phyloP scores from a whole-genome alignment of 2,329 filamentous ascomycete species.

The Nectriaceae sp. region DNA sequence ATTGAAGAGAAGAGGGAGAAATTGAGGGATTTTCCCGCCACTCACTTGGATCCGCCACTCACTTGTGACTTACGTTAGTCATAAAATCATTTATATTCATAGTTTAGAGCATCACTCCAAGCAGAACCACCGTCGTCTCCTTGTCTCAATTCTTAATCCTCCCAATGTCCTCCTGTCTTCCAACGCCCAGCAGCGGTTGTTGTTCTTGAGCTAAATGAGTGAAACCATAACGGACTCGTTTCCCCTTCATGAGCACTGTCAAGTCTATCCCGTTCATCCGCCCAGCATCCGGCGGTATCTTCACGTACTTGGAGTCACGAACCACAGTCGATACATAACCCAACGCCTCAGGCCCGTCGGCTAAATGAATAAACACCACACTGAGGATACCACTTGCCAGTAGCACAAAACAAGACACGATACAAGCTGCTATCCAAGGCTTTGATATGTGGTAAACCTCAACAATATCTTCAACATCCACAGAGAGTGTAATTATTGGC shows the following conservation, averaged over 20 bases:
- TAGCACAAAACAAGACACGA: background rate
- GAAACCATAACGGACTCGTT: background rate
- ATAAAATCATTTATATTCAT: too few species aligned
- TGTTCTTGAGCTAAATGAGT: background rate
- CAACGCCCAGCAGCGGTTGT: background rate
- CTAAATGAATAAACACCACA: slow-evolving; percentile 13
- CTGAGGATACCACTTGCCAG: background rate
- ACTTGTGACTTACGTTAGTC: too few species aligned
- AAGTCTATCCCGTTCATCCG: background rate
- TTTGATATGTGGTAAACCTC: background rate
- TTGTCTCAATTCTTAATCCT: background rate
- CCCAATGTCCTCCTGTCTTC: background rate
- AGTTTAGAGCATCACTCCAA: too few species aligned
- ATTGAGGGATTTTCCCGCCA: too few species aligned
- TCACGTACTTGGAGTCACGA: slow-evolving; percentile 7
- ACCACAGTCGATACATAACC: slow-evolving; percentile 16
- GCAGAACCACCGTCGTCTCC: too few species aligned
- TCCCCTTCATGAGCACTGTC: background rate
- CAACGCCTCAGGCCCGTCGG: slow-evolving; percentile 17
- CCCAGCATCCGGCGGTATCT: background rate
- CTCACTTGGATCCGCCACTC: too few species aligned
- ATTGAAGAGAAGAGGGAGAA: too few species aligned
- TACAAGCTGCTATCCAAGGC: slow-evolving; percentile 1
- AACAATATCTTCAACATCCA: background rate
- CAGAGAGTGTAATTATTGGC: background rate